Conservation (phyloP, 805 yeast genomes). For the Suhomyces faveliae region DNA sequence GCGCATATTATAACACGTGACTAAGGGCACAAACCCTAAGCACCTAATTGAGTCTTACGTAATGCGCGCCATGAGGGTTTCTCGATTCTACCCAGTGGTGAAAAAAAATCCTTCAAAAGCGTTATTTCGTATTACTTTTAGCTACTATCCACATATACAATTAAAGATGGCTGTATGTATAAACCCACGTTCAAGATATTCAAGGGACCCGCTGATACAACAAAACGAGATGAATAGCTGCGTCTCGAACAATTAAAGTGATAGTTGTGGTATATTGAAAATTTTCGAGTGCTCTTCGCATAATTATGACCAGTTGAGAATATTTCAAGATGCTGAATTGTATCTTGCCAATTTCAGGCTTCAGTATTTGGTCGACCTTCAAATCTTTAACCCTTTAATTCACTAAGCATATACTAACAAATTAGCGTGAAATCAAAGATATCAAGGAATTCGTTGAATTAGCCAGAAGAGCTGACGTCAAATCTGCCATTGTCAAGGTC, state of each 20-base stretch:
- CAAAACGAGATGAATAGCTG: not conserved
- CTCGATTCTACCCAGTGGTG: constrained; percentile 2
- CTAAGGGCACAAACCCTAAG: constrained; percentile 5
- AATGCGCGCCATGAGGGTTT: not conserved
- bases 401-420: constrained; percentile 15
- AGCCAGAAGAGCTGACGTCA: constrained; percentile 94
- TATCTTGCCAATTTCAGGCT: not conserved
- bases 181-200: not conserved
- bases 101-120: constrained; percentile 5
- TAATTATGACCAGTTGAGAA: not conserved
- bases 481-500: constrained; percentile 90
- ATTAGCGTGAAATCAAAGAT: constrained; percentile 74
- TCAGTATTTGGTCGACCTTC: not conserved
- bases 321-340: not conserved
- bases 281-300: not conserved
- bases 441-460: constrained; percentile 96
- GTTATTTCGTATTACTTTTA: constrained; percentile 1
- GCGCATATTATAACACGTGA: not conserved
- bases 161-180: constrained; percentile 26
- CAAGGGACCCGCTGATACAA: not conserved
- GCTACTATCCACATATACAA: constrained; percentile 10
- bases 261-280: not conserved
- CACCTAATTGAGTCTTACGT: not conserved
- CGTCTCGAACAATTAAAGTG: not conserved
- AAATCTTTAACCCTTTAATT: not conserved